Base-by-base conservation (phyloP, 768 basidiomycete genomes). In the Epithele typhae region DNA sequence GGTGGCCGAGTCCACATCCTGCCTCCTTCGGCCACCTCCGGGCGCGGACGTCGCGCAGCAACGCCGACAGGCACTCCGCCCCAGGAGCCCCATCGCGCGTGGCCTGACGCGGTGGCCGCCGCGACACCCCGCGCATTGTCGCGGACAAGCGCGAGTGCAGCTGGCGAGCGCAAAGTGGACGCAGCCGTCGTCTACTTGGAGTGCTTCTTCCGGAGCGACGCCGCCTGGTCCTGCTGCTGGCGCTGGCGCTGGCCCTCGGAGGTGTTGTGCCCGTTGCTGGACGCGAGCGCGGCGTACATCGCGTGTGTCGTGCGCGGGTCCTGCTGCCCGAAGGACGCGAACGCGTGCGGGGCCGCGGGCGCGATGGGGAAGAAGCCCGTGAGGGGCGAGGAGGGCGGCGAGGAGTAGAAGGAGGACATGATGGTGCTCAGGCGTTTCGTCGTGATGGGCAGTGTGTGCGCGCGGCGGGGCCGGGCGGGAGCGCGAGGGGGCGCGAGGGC, bases 291-390 rank as follows among this genome's bases (percentile, higher is more conserved):
- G 22, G 67, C 62, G 54, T 57, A 64, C 60, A 66, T 62, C 25
- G 56, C 41, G 46, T 65, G 61, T 37, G 53, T 41, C 55, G 63
- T 62, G 42, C 65, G 59, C 36, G 66, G 66, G 15, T 64, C 63
- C 48, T 64, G 59, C 49, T 65, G 63, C n/a, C n/a, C n/a, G 56
- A 68, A 64, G 18, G 58, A 43, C 38, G 64, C 43, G 59, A 68
- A 68, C 25, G 67, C 67, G 54, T 68, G 60, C 25, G 67, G 67
- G 15, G 62, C 56, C 30, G 61, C 52, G 46, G 66, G 63, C 3
- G 57, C 62, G 11, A 46, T 59, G 14, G 67, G 66, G 64, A 68
- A 68, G 60, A 68, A 66, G 49, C 61, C 53, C 15, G 34, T 15
- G 3, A 54, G 15, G 19, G 14, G 27, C 27, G 14, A 30, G 8